A percentile compares a stretch with the other conserved stretches of the same genome.
phyloP scores from a whole-genome alignment of 305 asterid genomes.

The Solanum hybrid region DNA sequence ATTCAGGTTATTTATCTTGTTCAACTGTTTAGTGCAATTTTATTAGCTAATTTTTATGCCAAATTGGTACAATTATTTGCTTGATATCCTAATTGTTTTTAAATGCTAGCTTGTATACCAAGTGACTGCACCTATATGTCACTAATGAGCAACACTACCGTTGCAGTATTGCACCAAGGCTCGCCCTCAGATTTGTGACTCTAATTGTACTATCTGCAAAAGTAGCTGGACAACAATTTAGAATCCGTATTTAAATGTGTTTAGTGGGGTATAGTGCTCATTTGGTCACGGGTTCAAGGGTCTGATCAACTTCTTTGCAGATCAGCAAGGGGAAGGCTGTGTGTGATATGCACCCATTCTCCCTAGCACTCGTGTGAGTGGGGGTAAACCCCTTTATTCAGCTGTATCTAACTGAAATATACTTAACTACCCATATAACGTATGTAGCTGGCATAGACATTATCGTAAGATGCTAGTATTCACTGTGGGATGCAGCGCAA shows the following conservation, averaged over 20 bases:
- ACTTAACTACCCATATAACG: neutral
- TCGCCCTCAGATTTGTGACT: neutral
- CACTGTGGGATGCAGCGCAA: neutral
- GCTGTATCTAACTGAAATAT: neutral
- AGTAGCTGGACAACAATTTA: neutral
- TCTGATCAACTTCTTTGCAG: neutral
- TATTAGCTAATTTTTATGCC: neutral
- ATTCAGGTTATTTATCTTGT: slow-evolving; percentile 44
- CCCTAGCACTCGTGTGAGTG: neutral
- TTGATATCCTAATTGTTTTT: neutral
- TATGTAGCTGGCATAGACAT: neutral
- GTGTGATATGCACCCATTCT: neutral
- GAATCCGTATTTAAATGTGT: neutral
- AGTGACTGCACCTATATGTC: neutral
- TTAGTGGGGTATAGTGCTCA: neutral
- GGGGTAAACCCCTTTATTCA: neutral
- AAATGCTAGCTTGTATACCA: neutral
- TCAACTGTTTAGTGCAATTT: neutral
- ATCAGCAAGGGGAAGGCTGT: neutral
- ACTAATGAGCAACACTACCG: neutral
- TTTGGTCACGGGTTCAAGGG: neutral
- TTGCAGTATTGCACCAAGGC: neutral
- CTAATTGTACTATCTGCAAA: neutral
- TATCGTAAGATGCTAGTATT: neutral
- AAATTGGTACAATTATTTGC: neutral